phyloP scores from a whole-genome alignment of 2,329 filamentous ascomycete species.

The Nigrospora oryzae region DNA sequence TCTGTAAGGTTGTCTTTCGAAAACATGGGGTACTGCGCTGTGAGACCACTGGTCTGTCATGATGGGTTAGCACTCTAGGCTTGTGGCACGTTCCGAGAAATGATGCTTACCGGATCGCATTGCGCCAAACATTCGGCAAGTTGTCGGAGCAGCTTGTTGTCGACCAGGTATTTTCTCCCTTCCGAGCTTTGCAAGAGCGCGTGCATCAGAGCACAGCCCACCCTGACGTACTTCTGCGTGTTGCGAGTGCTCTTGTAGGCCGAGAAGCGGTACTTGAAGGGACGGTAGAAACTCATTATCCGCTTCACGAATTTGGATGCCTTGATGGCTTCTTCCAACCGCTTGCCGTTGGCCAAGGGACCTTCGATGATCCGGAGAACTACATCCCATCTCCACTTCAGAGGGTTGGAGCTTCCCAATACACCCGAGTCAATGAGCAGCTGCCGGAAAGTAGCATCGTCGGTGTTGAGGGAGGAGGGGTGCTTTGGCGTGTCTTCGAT shows the following conservation, averaged over 20 bases:
- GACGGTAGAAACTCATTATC: constrained; percentile 87
- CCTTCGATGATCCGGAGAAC: constrained; percentile 89
- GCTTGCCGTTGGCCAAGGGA: constrained; percentile 80
- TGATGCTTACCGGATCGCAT: constrained; percentile 66
- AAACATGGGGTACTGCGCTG: constrained; percentile 82
- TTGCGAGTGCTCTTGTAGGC: constrained; percentile 83
- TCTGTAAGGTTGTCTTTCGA: constrained; percentile 76
- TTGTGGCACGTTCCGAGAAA: not conserved
- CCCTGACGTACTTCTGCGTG: constrained; percentile 87
- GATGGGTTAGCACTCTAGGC: not conserved
- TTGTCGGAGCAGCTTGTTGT: constrained; percentile 89
- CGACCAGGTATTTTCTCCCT: constrained; percentile 74
- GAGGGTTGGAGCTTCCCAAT: constrained; percentile 78
- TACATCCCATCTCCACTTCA: constrained; percentile 97
- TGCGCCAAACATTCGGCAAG: constrained; percentile 94
- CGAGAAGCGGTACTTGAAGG: constrained; percentile 94
- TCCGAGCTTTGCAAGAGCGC: constrained; percentile 79
- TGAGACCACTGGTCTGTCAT: constrained; percentile 56
- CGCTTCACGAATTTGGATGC: constrained; percentile 95
- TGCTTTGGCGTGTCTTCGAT: constrained; percentile 49
- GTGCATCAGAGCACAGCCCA: constrained; percentile 81
- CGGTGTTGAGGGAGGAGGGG: constrained; percentile 38
- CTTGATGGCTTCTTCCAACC: constrained; percentile 88
- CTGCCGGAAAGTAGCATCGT: constrained; percentile 57
- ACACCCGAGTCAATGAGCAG: constrained; percentile 72